Conservation (phyloP, 2,329 filamentous ascomycete species). For the Aspergillus ochraceoroseus region DNA sequence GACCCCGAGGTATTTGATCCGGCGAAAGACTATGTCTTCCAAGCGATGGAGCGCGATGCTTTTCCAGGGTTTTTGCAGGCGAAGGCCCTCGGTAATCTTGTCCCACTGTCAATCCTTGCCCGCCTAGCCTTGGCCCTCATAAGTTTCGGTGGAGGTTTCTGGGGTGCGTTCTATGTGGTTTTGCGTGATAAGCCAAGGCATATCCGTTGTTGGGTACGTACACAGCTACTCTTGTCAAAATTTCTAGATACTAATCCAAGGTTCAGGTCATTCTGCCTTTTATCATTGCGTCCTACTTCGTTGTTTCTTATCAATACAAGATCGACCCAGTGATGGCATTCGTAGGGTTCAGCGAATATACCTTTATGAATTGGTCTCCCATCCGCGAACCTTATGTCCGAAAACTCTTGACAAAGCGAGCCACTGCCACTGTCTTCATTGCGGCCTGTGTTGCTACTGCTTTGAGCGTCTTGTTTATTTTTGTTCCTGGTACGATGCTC, state of each 20-base stretch:
- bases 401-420: conserved; percentile 75
- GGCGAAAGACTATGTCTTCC: conserved; percentile 98
- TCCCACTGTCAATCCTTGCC: conserved; percentile 82
- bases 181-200: conserved; percentile 72
- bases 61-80: conserved; percentile 93
- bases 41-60: conserved; percentile 99
- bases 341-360: conserved; percentile 90
- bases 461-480: conserved; percentile 85
- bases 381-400: conserved; percentile 90
- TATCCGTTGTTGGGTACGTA: conserved; percentile 80
- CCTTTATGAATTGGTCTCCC: conserved; percentile 82
- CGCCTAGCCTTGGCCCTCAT: conserved; percentile 79
- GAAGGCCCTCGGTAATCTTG: conserved; percentile 92
- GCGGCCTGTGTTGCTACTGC: conserved; percentile 72
- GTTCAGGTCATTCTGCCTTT: conserved; percentile 76
- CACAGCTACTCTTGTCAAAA: neutral
- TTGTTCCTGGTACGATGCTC: conserved; percentile 72
- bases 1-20: conserved; percentile 96
- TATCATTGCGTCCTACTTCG: conserved; percentile 80
- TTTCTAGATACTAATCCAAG: conserved; percentile 20
- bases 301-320: conserved; percentile 90
- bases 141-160: conserved; percentile 85
- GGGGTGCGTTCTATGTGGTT: conserved; percentile 89
- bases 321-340: conserved; percentile 88
- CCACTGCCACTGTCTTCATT: conserved; percentile 71